Percentiles rank a stretch among this genome's conserved stretches.
Evolutionary conservation across 352 stramenopile species (phyloP).

Genomic region (Pythium utonaiense): DNA sequence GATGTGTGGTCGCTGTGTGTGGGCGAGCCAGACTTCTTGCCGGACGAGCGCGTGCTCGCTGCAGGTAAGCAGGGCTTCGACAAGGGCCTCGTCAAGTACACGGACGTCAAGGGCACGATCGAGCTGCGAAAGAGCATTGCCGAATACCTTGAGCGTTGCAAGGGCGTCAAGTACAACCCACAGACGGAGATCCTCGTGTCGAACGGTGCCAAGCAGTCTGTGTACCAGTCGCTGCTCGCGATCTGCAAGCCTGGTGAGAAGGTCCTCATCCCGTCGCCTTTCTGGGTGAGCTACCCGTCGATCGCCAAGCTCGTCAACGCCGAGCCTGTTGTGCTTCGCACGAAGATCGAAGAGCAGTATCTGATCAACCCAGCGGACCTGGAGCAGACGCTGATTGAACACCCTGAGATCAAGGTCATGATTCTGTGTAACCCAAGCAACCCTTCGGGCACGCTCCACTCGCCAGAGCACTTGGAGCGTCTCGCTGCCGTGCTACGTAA

Average conservation of each 20-base stretch:
- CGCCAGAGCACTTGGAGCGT: conserved; percentile 23
- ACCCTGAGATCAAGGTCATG: conserved; percentile 80
- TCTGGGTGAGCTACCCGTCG: conserved; percentile 97
- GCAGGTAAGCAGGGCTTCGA: conserved; percentile 74
- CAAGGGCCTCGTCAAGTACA: conserved; percentile 92
- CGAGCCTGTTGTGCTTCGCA: conserved; percentile 90
- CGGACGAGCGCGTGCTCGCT: conserved; percentile 85
- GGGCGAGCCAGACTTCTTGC: conserved; percentile 94
- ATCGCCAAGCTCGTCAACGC: conserved; percentile 92
- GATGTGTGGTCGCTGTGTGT: conserved; percentile 92
- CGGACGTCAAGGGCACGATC: conserved; percentile 90
- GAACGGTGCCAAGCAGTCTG: conserved; percentile 95
- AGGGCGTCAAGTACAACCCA: conserved; percentile 88
- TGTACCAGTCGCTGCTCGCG: conserved; percentile 92
- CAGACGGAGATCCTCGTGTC: conserved; percentile 92
- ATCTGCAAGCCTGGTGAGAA: conserved; percentile 91
- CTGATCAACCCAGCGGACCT: conserved; percentile 86
- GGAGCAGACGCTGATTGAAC: conserved; percentile 58
- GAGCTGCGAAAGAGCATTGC: conserved; percentile 89
- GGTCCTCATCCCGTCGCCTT: conserved; percentile 94
- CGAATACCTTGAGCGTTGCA: conserved; percentile 87
- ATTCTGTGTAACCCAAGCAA: conserved; percentile 98
- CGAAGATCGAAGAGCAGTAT: conserved; percentile 87
- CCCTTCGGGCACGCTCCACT: conserved; percentile 86
- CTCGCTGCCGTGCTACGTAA: conserved; percentile 31